Evolutionary conservation across 495 filamentous ascomycete genomes (phyloP).

Genomic region (Aspergillus wentii): DNA sequence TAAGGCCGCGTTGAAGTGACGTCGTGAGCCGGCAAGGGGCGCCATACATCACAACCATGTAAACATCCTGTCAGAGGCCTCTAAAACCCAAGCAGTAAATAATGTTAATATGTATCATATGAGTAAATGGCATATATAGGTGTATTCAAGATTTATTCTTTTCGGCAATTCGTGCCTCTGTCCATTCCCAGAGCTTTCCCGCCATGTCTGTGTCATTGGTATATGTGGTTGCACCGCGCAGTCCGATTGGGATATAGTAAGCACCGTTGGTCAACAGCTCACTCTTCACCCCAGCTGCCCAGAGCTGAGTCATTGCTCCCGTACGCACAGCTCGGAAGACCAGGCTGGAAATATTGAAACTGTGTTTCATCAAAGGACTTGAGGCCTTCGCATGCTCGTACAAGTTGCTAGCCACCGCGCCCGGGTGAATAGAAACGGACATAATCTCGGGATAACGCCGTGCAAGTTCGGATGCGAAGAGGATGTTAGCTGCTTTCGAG

Average conservation of each 20-base stretch:
- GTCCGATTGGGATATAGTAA: conserved; percentile 56
- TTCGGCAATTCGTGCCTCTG: conserved; percentile 45
- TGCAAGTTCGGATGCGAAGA: conserved; percentile 58
- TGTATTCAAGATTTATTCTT: conserved; percentile 8
- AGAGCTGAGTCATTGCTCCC: conserved; percentile 57
- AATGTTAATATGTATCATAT: no score
- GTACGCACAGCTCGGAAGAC: conserved; percentile 29
- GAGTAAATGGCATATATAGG: no score
- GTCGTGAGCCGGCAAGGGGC: no score
- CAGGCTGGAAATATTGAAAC: conserved; percentile 14
- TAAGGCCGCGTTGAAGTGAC: no score
- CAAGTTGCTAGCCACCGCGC: conserved; percentile 54
- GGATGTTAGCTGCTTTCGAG: conserved; percentile 58
- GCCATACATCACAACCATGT: no score
- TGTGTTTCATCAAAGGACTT: conserved; percentile 21
- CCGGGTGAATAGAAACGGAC: conserved; percentile 61
- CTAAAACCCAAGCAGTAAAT: no score
- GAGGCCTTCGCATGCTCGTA: conserved; percentile 25
- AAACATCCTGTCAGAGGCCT: no score
- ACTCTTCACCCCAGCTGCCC: conserved; percentile 40
- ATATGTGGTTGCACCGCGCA: conserved; percentile 26
- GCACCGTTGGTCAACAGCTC: conserved; percentile 41
- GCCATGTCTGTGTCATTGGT: conserved; percentile 45
- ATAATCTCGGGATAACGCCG: conserved; percentile 51
- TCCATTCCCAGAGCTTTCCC: conserved; percentile 58